phyloP scores from a whole-genome alignment of 371 early-diverging fungal species.

The Apophysomyces variabilis region DNA sequence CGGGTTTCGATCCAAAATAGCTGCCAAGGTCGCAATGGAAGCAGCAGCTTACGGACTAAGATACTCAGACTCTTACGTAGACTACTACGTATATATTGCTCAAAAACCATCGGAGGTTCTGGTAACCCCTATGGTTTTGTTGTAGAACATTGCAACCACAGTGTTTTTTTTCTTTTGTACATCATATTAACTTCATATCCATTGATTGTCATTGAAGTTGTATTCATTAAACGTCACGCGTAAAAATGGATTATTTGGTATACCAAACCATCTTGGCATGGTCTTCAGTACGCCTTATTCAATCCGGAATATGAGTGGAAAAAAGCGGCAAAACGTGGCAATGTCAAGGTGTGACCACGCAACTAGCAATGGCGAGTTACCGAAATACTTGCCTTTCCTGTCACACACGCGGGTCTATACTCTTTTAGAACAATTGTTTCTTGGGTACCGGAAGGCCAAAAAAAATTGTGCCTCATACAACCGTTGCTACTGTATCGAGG shows the following conservation, averaged over 20 bases:
- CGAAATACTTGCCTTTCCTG: conserved; percentile 4
- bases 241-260: too few relatives aligned
- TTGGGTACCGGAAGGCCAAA: conserved; percentile 6
- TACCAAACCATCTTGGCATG: too few relatives aligned
- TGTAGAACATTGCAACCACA: neutral
- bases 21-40: neutral
- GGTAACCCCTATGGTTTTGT: neutral
- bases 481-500: neutral
- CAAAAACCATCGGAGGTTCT: conserved; percentile 7
- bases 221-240: neutral
- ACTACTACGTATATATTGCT: conserved; percentile 3
- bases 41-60: conserved; percentile 2
- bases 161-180: neutral
- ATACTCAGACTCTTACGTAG: conserved; percentile 3
- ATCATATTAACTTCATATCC: neutral
- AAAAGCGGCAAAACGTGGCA: conserved; percentile 5
- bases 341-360: neutral
- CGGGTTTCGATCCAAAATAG: conserved; percentile 1
- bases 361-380: conserved; percentile 8
- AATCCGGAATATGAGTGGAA: neutral
- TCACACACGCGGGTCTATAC: conserved; percentile 10
- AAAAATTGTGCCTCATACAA: neutral
- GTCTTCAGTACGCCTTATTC: too few relatives aligned
- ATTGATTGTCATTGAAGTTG: neutral
- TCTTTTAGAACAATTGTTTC: neutral